Evolutionary conservation across 2,329 filamentous ascomycete genomes (phyloP).

Genomic region (Penicillium sumatraense): DNA sequence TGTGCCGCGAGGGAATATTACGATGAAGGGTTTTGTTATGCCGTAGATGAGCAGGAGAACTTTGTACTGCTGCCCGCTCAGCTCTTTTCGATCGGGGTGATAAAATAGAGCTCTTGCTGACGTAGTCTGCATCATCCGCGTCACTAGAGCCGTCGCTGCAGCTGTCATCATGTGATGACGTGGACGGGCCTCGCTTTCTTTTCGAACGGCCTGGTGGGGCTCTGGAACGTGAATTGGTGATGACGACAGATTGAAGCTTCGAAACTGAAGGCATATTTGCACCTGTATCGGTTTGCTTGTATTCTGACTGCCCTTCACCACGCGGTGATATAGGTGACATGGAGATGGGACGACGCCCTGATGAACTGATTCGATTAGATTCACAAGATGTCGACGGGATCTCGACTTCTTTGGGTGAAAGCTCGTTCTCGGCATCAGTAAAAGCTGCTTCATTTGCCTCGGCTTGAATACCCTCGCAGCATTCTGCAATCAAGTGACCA

Average conservation of each 20-base stretch:
- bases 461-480: background rate
- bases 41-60: background rate
- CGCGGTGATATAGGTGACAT: conserved; percentile 1
- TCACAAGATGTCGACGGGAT: background rate
- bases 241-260: conserved; percentile 3
- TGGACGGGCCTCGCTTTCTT: conserved; percentile 5
- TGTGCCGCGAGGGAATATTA: background rate
- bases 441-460: conserved; percentile 3
- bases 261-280: conserved; percentile 4
- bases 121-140: background rate
- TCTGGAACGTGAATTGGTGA: background rate
- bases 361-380: background rate
- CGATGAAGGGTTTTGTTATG: background rate
- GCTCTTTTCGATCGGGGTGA: background rate
- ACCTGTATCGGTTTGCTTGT: background rate
- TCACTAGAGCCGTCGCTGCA: background rate
- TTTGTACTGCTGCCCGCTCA: background rate
- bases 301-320: conserved; percentile 2
- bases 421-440: conserved; percentile 4
- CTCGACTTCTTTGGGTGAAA: background rate
- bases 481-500: conserved; percentile 3
- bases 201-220: conserved; percentile 2
- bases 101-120: background rate
- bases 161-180: conserved; percentile 3
- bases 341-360: background rate